Evolutionary conservation across 805 yeast species (phyloP), one percentile per base, ranked within the genome.

Genomic region (Kodamaea laetipori): DNA sequence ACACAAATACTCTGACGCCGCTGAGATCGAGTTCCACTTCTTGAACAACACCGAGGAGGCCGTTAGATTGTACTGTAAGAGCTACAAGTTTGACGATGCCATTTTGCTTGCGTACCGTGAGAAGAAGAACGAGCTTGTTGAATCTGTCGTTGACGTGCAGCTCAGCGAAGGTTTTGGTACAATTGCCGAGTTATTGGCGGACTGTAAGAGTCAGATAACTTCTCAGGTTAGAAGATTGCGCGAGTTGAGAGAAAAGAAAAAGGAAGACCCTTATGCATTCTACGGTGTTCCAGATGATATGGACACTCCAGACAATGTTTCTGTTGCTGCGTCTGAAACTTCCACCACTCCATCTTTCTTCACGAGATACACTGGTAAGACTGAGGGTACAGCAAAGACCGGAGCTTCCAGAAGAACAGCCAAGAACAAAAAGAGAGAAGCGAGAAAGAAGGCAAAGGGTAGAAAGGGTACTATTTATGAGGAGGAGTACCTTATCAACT

Each of bases 401-500:
- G 97, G 98, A 21, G 97, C 94, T 2, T 84, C 97, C 0, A 79
- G 99, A 64, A 78, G 85, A 57, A 90, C 99, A 0, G 78, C 95
- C 5, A 94, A 94, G 68, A 94, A 94, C 64, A 80, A 83, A 52
- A 86, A 96, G 62, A 80, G 99, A 52, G 97, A 92, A 65, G 99
- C 92, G 60, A 80, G 99, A 56, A 94, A 94, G 69, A 78, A 82
- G 47, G 99, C 99, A 2, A 81, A 96, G 55, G 99, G 99, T 47
- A 89, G 95, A 72, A 94, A 94, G 69, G 98, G 98, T 37, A 92
- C 97, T 5, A 86, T 94, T 15, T 94, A 94, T 58, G 99, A 94
- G 64, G 99, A 94, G 62, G 98, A 94, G 62, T 94, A 94, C 63
- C 77, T 94, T 44, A 83, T 94, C 37, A 81, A 80, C 53, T 90